Percentiles rank a stretch among this genome's conserved stretches.
Evolutionary conservation across 2,329 filamentous ascomycete species (phyloP).

Genomic region (Dactylellina cionopaga): DNA sequence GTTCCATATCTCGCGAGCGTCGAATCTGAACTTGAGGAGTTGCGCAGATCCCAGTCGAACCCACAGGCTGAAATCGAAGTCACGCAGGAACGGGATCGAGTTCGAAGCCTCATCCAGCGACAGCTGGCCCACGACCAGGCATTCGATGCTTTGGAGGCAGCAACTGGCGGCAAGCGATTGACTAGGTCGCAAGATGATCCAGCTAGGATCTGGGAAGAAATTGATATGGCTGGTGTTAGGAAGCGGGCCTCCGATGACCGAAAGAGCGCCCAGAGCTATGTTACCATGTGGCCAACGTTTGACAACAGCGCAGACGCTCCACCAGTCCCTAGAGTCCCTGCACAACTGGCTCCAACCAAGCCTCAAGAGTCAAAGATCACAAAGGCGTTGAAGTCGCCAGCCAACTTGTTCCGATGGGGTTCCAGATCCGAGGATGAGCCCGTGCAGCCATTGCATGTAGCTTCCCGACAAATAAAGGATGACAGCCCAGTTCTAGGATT

Average conservation of each 20-base stretch:
- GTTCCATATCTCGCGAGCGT: conserved; percentile 42
- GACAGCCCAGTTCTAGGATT: conserved; percentile 11
- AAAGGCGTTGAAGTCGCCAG: conserved; percentile 8
- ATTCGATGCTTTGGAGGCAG: conserved; percentile 34
- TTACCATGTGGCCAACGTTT: conserved; percentile 34
- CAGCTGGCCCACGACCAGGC: conserved; percentile 47
- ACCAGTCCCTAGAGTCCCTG: conserved; percentile 38
- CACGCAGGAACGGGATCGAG: conserved; percentile 40
- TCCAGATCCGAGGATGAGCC: too few species aligned
- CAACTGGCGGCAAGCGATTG: conserved; percentile 46
- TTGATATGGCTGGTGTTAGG: conserved; percentile 28
- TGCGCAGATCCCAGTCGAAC: conserved; percentile 10
- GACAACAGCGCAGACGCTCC: conserved; percentile 7
- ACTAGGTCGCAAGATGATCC: conserved; percentile 33
- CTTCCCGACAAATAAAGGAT: too few species aligned
- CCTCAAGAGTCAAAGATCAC: conserved; percentile 3
- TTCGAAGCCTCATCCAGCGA: conserved; percentile 45
- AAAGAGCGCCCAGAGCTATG: conserved; percentile 18
- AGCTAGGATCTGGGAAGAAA: conserved; percentile 48
- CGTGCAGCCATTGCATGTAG: too few species aligned
- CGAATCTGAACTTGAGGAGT: conserved; percentile 34
- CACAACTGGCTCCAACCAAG: not conserved
- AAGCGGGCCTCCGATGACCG: conserved; percentile 14
- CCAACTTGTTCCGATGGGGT: too few species aligned
- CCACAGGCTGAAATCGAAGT: conserved; percentile 14